These are phyloP conservation scores for Daldinia sp. DNA, from an alignment of 2,329 filamentous ascomycete genomes.

Conservation along the genomic window DNA sequence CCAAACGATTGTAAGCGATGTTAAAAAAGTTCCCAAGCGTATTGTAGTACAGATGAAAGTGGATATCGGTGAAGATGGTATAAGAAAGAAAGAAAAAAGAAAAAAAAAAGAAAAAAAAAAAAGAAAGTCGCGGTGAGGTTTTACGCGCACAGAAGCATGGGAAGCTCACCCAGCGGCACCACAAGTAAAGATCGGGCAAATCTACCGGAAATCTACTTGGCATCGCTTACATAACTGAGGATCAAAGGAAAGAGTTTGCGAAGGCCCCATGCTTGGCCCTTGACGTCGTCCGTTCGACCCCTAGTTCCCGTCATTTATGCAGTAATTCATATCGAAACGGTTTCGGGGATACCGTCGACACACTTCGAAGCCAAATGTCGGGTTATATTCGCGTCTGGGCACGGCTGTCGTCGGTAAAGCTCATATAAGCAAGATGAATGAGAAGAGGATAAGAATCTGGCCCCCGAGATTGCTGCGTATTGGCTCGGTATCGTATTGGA, in stretches of 20 bases:
- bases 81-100: background rate
- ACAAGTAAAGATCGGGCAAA: slow-evolving; percentile 6
- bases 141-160: background rate
- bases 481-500: background rate
- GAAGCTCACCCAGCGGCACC: background rate
- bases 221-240: slow-evolving; percentile 14
- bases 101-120: background rate
- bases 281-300: background rate
- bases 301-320: slow-evolving; percentile 7
- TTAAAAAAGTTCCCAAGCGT: background rate
- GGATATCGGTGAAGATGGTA: background rate
- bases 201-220: slow-evolving; percentile 9
- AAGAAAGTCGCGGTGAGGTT: slow-evolving; percentile 20
- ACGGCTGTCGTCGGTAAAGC: background rate
- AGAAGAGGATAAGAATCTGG: background rate
- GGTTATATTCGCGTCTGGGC: background rate
- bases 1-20: background rate
- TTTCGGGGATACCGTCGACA: slow-evolving; percentile 13
- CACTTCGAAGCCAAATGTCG: background rate
- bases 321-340: slow-evolving; percentile 6
- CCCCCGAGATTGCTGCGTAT: background rate
- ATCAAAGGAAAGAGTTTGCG: slow-evolving; percentile 26
- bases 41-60: background rate
- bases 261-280: slow-evolving; percentile 9
- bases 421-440: background rate